phyloP scores from a whole-genome alignment of 75 land plant species.

The Azolla pinnata region DNA sequence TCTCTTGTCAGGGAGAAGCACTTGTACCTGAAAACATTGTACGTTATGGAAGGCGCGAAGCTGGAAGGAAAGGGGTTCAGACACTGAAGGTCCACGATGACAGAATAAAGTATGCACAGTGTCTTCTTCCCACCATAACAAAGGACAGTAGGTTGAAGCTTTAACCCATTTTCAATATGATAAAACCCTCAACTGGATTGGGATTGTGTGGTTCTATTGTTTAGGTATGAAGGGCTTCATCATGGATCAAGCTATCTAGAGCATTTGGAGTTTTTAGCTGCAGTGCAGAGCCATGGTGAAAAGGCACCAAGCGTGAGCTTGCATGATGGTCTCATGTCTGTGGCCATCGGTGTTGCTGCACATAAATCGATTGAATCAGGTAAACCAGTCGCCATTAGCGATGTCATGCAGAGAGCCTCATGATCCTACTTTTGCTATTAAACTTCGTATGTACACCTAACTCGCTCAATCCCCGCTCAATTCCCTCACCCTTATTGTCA shows the following conservation, averaged over 20 bases:
- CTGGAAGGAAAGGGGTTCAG: conserved; percentile 59
- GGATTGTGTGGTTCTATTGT: too few species aligned
- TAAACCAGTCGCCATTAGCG: conserved; percentile 51
- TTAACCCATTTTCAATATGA: too few species aligned
- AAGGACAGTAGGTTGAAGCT: too few species aligned
- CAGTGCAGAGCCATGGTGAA: conserved; percentile 42
- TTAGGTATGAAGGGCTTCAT: conserved; percentile 89
- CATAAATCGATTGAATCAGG: conserved; percentile 77
- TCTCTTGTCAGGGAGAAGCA: conserved; percentile 68
- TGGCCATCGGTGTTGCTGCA: conserved; percentile 97
- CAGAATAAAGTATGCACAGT: conserved; percentile 69
- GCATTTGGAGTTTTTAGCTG: conserved; percentile 62
- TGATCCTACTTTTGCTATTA: not conserved
- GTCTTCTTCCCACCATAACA: too few species aligned
- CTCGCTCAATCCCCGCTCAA: too few species aligned
- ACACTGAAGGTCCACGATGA: conserved; percentile 52
- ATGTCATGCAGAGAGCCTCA: conserved; percentile 28
- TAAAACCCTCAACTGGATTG: too few species aligned
- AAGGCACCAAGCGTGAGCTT: conserved; percentile 46
- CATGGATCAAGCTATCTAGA: conserved; percentile 98
- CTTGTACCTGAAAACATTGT: conserved; percentile 94
- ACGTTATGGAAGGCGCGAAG: conserved; percentile 48
- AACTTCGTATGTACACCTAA: not conserved
- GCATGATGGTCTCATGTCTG: conserved; percentile 74
- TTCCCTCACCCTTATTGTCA: too few species aligned